Base-by-base conservation (phyloP, 2,329 filamentous ascomycete genomes). In the Colletotrichum eremochloae region DNA sequence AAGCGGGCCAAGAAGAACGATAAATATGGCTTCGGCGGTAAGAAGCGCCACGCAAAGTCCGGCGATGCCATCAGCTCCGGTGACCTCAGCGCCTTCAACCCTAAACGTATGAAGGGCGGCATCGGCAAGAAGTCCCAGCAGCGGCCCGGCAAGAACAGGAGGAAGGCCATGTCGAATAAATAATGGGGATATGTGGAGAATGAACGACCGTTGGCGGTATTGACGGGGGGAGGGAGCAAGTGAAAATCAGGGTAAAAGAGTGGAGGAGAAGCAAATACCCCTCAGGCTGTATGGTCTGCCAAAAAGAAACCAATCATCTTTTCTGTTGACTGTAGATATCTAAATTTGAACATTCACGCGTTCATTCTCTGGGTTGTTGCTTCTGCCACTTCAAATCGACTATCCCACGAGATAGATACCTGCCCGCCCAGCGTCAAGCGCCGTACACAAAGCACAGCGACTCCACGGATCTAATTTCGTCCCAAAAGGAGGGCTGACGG, bases 1-100 rank as follows among this genome's bases (percentile, higher is more conserved):
- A 98, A 98, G 87, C 92, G 96, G 73, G 90, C 93, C 81, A 97
- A 97, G 91, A 97, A 97, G 86, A 92, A 99, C 80, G 89, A 93
- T 76, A 98, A 97, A 85, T 98, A 92, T 81, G 96, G 96, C 33
- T 97, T 96, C 79, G 96, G 96, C 73, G 96, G 96, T 77, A 98
- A 97, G 90, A 99, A 99, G 88, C 88, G 93, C 67, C 91, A 95
- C 81, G 84, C 88, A 68, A 99, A 99, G 90, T 97, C 95, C 73
- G 94, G 94, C 76, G 95, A 98, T 82, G 95, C 95, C 61, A 80
- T 88, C 74, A 97, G 94, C 75, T 95, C 91, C 58, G 92, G 90
- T 73, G 96, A 99, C 81, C 84, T 97, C 76, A 90, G 90, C 74
- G 90, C 89, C 1, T 98, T 97, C 85, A 95, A 92, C 67, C 88